Conservation (phyloP, 2,329 filamentous ascomycete species). For the Cladosporium sphaerospermum region DNA sequence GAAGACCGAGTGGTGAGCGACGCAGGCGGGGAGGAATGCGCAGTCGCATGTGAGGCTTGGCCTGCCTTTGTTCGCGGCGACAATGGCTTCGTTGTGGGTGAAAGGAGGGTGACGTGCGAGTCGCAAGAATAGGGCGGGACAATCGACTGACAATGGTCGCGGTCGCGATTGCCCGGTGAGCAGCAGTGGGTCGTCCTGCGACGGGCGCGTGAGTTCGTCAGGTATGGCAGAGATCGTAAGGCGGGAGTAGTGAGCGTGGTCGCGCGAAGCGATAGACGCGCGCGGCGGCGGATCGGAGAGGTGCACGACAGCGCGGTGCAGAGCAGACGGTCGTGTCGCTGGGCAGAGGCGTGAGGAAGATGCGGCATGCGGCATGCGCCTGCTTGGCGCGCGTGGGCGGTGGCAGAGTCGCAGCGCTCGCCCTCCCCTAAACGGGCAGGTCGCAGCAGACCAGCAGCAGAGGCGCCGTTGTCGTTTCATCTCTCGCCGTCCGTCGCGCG, state of each 20-base stretch:
- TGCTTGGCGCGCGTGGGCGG: constrained; percentile 1
- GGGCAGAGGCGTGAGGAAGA: background rate
- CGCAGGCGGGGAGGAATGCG: constrained; percentile 10
- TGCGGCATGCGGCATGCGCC: constrained; percentile 2
- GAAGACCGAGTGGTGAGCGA: background rate
- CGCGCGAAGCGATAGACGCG: constrained; percentile 4
- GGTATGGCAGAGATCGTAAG: background rate
- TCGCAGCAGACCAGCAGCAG: too few species aligned
- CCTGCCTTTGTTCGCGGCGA: constrained; percentile 7
- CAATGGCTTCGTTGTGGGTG: constrained; percentile 4
- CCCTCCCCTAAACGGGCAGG: too few species aligned
- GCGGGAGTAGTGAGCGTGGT: background rate
- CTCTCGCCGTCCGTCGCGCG: background rate
- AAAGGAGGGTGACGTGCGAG: background rate
- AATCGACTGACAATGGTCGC: background rate
- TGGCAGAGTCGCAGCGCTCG: background rate
- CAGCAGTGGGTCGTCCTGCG: constrained; percentile 6
- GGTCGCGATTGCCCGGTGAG: background rate
- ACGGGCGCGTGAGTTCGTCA: constrained; percentile 1
- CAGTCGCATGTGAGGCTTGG: constrained; percentile 5
- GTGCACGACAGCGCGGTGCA: background rate
- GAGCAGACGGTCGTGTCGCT: constrained; percentile 1
- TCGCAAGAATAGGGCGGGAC: constrained; percentile 6
- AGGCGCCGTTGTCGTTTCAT: background rate
- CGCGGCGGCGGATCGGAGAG: constrained; percentile 3